Base-by-base conservation (phyloP, 2,329 filamentous ascomycete genomes). In the Cladophialophora chaetospira region DNA sequence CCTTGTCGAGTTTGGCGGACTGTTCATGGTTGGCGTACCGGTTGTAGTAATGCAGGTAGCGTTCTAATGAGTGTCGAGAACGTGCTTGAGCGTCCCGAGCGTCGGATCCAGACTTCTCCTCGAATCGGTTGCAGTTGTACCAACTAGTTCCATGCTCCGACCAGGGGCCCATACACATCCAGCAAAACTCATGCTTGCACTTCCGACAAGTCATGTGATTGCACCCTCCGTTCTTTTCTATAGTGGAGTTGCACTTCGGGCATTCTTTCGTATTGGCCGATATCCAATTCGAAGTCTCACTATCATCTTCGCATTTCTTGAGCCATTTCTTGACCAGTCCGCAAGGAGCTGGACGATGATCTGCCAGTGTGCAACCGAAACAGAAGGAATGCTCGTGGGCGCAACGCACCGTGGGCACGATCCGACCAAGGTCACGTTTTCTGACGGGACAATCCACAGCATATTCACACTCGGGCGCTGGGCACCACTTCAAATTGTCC, bases 161-260 rank as follows among this genome's bases (percentile, higher is more conserved):
- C 94, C 94, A 99, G 0, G 96, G 79, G 0, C 94, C 94, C 94
- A 99, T 99, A 70, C 94, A 99, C 89, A 99, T 97, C 94, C 94
- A 99, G 76, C 94, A 99, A 69, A 99, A 97, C 69, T 97, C 92
- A 69, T 97, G 87, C 69, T 91, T 91, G 77, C 92, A 97, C 73
- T 97, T 97, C 55, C 92, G 82, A 71, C 92, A 97, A 0, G 92
- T 97, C 92, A 97, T 97, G 73, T 97, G 92, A 76, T 97, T 97
- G 77, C 92, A 97, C 3, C 92, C 92, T 50, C 92, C 92, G 65
- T 99, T 99, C 83, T 99, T 99, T 75, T 99, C 94, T 42, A 99
- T 99, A 0, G 94, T 99, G 2, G 93, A 97, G 66, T 90, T 86
- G 73, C 94, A 99, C 71, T 89, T 94, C 0, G 94, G 93, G 63